Conservation (phyloP, 2,329 filamentous ascomycete genomes). For the Lecanicillium sp. region DNA sequence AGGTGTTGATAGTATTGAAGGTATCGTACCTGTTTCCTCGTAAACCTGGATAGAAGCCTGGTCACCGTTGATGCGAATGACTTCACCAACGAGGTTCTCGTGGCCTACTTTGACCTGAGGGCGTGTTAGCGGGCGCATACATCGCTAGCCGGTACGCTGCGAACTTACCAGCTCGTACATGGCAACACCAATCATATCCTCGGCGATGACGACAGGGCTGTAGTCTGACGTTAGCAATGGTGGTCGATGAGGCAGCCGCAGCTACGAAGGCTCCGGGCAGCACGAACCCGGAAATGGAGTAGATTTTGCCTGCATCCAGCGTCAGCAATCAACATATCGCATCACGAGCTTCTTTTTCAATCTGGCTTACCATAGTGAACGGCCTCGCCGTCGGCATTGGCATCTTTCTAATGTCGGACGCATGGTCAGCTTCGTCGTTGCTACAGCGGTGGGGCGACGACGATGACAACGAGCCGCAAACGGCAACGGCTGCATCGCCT, state of each 20-base stretch:
- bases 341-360: constrained; percentile 13
- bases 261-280: constrained; percentile 3
- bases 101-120: constrained; percentile 80
- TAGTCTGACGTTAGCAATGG: constrained; percentile 21
- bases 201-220: constrained; percentile 89
- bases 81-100: constrained; percentile 87
- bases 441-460: constrained; percentile 7
- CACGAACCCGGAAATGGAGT: constrained; percentile 54
- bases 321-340: constrained; percentile 1
- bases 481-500: constrained; percentile 13
- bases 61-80: constrained; percentile 94
- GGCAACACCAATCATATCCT: constrained; percentile 97
- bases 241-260: constrained; percentile 2
- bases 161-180: constrained; percentile 92
- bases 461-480: constrained; percentile 1
- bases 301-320: constrained; percentile 46
- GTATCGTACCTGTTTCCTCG: constrained; percentile 80
- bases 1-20: neutral
- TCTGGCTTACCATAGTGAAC: constrained; percentile 29
- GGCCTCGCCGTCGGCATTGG: constrained; percentile 29
- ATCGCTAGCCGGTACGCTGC: neutral
- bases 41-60: constrained; percentile 98
- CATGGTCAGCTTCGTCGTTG: constrained; percentile 14
- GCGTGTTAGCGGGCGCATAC: constrained; percentile 5
- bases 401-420: constrained; percentile 21